phyloP scores from a whole-genome alignment of 2,329 filamentous ascomycete genomes.

The Zymoseptoria passerinii region DNA sequence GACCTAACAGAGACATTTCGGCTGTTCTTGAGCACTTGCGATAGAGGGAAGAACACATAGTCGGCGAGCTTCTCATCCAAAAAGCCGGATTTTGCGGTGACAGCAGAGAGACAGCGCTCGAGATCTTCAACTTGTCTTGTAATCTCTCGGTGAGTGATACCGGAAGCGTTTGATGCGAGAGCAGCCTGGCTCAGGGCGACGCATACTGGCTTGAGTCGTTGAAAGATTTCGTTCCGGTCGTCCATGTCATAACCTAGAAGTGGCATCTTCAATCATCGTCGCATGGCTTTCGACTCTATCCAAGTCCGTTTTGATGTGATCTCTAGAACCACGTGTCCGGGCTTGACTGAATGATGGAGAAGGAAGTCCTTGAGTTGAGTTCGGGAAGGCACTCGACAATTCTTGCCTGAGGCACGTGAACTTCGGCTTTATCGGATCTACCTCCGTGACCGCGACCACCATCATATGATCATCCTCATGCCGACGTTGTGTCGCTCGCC shows the following conservation, averaged over 20 bases:
- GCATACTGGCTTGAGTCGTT: constrained; percentile 50
- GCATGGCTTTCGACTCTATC: background rate
- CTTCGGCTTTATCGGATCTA: too few species aligned
- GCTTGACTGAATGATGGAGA: background rate
- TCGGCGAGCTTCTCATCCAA: constrained; percentile 80
- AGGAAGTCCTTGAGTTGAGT: background rate
- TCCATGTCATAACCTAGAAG: constrained; percentile 17
- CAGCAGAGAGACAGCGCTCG: constrained; percentile 35
- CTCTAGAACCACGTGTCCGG: background rate
- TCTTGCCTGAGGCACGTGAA: background rate
- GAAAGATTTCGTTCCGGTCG: constrained; percentile 33
- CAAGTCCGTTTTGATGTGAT: background rate
- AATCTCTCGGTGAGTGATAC: constrained; percentile 28
- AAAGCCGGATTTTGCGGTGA: constrained; percentile 34
- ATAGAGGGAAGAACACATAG: constrained; percentile 90
- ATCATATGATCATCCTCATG: background rate
- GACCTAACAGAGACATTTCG: constrained; percentile 61
- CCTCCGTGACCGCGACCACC: background rate
- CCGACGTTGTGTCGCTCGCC: background rate
- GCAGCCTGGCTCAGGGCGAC: constrained; percentile 50
- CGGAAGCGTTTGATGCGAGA: constrained; percentile 41
- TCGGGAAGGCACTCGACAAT: background rate
- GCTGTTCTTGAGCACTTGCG: constrained; percentile 72
- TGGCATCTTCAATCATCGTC: background rate
- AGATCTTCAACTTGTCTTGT: constrained; percentile 37